Base-by-base conservation (phyloP, 148 eudicot genomes). In the Persicaria tinctoria region DNA sequence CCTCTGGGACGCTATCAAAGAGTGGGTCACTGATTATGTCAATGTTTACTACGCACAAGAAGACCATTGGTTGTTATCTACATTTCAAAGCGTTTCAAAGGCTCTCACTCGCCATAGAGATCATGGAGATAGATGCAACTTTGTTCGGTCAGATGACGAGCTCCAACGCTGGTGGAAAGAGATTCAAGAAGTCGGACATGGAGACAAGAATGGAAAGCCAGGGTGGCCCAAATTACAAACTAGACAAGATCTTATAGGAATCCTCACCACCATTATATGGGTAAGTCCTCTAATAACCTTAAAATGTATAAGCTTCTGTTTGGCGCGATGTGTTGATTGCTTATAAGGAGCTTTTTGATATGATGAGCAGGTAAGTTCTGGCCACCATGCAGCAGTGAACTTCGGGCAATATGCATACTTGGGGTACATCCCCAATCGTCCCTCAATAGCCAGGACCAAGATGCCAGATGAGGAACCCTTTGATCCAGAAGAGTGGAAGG, bases 11-110 rank as follows among this genome's bases (percentile, higher is more conserved):
- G 68, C 78, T 44, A 86, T 88, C 45, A 81, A 81, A 46, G 32
- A 83, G 47, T 88, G 91, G 91, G 87, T 86, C 9, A 68, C 89
- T 16, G 85, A 84, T 44, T 86, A 88, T 56, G 87, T 86, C 9
- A 66, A 60, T 12, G 57, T 79, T 78, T 88, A 79, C 78, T 88
- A 88, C 78, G 76, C 85, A 8, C 69, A 84, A 49, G 48, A 62
- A 47, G 60, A 45, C 74, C 66, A 73, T 0, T 23, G 27, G 27
- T 23, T 23, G 27, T 23, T 23, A 23, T 23, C 27, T 23, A 1
- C 27, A 23, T 23, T 23, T 23, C 27, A 23, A 23, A 23, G 27
- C 23, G 23, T 23, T 23, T 23, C 23, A 49, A 86, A 23, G 57
- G 63, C 16, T 79, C 83, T 3, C 13, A 56, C 17, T 56, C 63